Conservation (phyloP, 2,329 filamentous ascomycete species). For the Phyllachora maydis region DNA sequence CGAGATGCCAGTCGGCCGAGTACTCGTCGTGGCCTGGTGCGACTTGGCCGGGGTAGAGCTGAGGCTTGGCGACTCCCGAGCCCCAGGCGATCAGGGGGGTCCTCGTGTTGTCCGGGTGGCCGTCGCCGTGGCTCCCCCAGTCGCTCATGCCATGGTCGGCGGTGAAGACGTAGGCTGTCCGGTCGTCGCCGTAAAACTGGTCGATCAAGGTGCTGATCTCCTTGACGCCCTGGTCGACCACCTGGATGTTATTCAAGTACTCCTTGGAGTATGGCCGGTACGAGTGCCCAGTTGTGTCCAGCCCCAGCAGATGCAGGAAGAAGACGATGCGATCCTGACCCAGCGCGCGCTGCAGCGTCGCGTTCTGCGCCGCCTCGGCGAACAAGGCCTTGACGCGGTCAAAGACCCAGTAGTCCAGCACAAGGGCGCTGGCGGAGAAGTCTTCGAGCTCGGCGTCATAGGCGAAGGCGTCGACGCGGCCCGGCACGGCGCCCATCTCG, state of each 20-base stretch:
- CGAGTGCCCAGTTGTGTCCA: slow-evolving; percentile 77
- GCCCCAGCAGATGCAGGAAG: slow-evolving; percentile 78
- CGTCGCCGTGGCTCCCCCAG: slow-evolving; percentile 96
- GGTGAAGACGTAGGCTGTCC: slow-evolving; percentile 91
- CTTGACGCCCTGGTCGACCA: slow-evolving; percentile 78
- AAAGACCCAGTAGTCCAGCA: slow-evolving; percentile 88
- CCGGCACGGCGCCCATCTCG: slow-evolving; percentile 72
- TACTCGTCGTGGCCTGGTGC: slow-evolving; percentile 80
- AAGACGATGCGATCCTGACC: slow-evolving; percentile 79
- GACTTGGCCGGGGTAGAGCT: slow-evolving; percentile 26
- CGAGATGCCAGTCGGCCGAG: slow-evolving; percentile 72
- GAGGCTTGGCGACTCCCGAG: slow-evolving; percentile 65
- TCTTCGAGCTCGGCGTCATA: slow-evolving; percentile 80
- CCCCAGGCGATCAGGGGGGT: slow-evolving; percentile 90
- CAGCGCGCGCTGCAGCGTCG: slow-evolving; percentile 50
- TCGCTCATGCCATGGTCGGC: slow-evolving; percentile 99
- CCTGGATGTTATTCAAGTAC: slow-evolving; percentile 82
- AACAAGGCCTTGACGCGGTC: slow-evolving; percentile 82
- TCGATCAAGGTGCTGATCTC: slow-evolving; percentile 68
- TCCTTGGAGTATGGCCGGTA: slow-evolving; percentile 87
- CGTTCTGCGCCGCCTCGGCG: slow-evolving; percentile 55
- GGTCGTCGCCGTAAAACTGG: slow-evolving; percentile 63
- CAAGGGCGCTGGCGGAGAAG: slow-evolving; percentile 62
- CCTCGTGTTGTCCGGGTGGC: slow-evolving; percentile 89
- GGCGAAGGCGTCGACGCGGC: slow-evolving; percentile 67